Percentiles rank a stretch among this genome's conserved stretches.
phyloP scores from a whole-genome alignment of 1,284 basidiomycete species.

The Thecaphora frezii region DNA sequence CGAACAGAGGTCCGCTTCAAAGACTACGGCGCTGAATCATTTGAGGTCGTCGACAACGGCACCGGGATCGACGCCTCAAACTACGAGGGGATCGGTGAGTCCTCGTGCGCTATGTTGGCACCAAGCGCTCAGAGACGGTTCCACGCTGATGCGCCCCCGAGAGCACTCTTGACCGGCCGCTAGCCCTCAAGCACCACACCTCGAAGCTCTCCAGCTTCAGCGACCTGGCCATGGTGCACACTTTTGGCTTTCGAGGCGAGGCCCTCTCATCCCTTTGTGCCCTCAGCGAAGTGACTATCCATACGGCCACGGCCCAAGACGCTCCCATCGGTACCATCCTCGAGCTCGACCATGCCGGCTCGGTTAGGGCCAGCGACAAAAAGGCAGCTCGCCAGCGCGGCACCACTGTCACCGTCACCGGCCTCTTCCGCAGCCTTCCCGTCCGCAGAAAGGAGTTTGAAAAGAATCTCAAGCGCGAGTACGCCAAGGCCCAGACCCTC shows the following conservation, averaged over 20 bases:
- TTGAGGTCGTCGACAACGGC: constrained; percentile 94
- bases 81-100: constrained; percentile 75
- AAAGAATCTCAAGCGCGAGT: constrained; percentile 86
- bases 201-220: constrained; percentile 81
- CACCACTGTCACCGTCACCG: constrained; percentile 76
- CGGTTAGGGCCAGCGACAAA: constrained; percentile 37
- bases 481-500: constrained; percentile 77
- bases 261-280: constrained; percentile 91
- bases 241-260: constrained; percentile 96
- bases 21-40: constrained; percentile 78
- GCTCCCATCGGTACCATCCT: constrained; percentile 54
- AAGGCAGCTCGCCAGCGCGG: constrained; percentile 77
- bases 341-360: constrained; percentile 37
- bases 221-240: constrained; percentile 74
- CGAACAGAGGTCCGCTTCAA: constrained; percentile 81
- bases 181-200: constrained; percentile 88
- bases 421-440: constrained; percentile 79
- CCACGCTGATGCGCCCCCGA: too few species aligned
- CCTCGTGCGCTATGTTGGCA: not conserved
- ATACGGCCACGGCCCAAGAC: constrained; percentile 48
- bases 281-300: constrained; percentile 65
- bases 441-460: constrained; percentile 91
- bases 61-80: constrained; percentile 77
- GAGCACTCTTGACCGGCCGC: not conserved
- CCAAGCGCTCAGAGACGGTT: not conserved